Base-by-base conservation (phyloP, 768 basidiomycete species). In the Podaxis carcinomalis region DNA sequence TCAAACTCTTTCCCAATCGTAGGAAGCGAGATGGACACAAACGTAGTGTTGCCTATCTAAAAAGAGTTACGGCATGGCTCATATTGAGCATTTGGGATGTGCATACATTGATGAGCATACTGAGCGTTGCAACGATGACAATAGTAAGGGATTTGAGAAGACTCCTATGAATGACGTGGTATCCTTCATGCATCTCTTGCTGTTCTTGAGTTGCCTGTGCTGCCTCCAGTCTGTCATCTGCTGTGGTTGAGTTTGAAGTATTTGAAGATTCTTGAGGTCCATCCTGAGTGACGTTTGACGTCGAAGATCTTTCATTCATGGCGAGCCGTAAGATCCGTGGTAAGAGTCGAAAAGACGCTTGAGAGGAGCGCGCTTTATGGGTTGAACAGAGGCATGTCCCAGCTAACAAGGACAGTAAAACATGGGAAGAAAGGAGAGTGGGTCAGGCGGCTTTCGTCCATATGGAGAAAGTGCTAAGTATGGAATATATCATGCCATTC, bases 11-110 rank as follows among this genome's bases (percentile, higher is more conserved):
- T 69, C 32, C 77, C 78, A 13, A 87, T 84, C 0, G 77, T 75
- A 1, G 85, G 80, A 0, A 87, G 72, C 1, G 83, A 72, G 47
- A 87, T 83, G 0, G 81, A 70, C 0, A 83, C 76, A 0, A 82
- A 71, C 2, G 83, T 83, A 39, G 70, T 72, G 63, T 80, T 80
- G n/a, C 75, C 74, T 28, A 66, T 70, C 80, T 81, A 64, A 5
- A 28, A 13, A 19, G 14, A 42, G 10, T 23, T 11, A 36, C 13
- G n/a, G 51, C 23, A 28, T 11, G 7, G 2, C 13, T 25, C 10
- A 23, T n/a, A 11, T 6, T 50, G 40, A 40, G 27, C 1, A 44
- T 28, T 4, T 37, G 23, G 28, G 65, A 66, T 39, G 21, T 51
- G 73, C 74, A 63, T 25, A 57, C 56, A 50, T 76, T 76, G 40